A percentile compares a stretch with the other conserved stretches of the same genome.
Evolutionary conservation across 495 filamentous ascomycete genomes (phyloP).

Genomic region (Polyplosphaeria fusca): DNA sequence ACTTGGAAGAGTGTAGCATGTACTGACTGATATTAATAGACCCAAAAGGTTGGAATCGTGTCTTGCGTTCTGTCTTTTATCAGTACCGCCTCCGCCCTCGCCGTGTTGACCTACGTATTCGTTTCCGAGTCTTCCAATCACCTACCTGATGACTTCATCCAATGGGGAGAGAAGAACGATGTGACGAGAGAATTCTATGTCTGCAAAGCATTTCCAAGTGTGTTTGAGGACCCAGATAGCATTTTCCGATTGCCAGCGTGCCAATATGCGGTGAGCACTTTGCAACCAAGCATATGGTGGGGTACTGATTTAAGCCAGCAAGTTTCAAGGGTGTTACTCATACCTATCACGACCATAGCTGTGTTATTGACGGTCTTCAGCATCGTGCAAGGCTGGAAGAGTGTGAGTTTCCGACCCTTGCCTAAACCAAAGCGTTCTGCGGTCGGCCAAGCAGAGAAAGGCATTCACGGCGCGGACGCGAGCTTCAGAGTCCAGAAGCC

Average conservation of each 20-base stretch:
- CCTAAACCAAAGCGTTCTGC: neutral
- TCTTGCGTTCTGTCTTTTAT: too few species aligned
- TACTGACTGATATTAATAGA: too few species aligned
- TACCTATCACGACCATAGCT: neutral
- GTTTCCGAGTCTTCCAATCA: neutral
- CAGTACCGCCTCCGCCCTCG: neutral
- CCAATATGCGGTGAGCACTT: constrained; percentile 11
- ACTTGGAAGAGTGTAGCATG: too few species aligned
- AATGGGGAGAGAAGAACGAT: neutral
- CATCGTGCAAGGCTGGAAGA: neutral
- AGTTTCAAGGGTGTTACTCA: neutral
- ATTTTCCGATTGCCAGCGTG: constrained; percentile 13
- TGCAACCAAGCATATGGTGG: too few species aligned
- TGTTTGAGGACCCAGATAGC: neutral
- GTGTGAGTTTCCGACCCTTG: too few species aligned
- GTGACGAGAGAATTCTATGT: constrained; percentile 19
- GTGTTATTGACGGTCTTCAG: neutral
- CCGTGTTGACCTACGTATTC: constrained; percentile 9
- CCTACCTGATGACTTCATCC: neutral
- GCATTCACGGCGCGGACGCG: too few species aligned
- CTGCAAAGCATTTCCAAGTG: constrained; percentile 12
- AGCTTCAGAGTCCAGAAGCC: too few species aligned
- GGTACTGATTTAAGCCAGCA: too few species aligned
- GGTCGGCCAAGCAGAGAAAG: too few species aligned
- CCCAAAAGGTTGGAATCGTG: too few species aligned